Evolutionary conservation across 352 stramenopile genomes (phyloP).

Genomic region (Globisporangium spiculum): DNA sequence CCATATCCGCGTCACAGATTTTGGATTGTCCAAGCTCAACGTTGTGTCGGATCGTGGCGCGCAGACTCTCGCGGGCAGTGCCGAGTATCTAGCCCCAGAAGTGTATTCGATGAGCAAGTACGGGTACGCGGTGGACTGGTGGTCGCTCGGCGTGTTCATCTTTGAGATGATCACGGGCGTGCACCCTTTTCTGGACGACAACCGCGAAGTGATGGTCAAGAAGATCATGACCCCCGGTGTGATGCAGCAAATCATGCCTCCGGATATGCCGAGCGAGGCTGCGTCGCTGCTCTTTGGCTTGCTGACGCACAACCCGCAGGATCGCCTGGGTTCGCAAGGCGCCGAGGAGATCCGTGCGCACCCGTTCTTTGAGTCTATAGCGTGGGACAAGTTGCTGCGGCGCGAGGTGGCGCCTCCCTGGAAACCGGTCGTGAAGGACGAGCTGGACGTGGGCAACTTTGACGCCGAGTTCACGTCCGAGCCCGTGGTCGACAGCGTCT

Average conservation of each 20-base stretch:
- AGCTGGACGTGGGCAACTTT: slow-evolving; percentile 80
- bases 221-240: slow-evolving; percentile 86
- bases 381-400: slow-evolving; percentile 78
- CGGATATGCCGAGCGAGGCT: slow-evolving; percentile 63
- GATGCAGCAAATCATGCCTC: slow-evolving; percentile 57
- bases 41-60: slow-evolving; percentile 69
- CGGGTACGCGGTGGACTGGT: slow-evolving; percentile 90
- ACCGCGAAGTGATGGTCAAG: slow-evolving; percentile 77
- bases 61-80: slow-evolving; percentile 74
- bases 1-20: slow-evolving; percentile 97
- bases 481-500: slow-evolving; percentile 72
- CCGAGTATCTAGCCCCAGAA: slow-evolving; percentile 90
- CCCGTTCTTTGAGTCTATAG: slow-evolving; percentile 81
- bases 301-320: slow-evolving; percentile 67
- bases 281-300: slow-evolving; percentile 72
- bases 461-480: slow-evolving; percentile 74
- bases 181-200: slow-evolving; percentile 88
- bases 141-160: slow-evolving; percentile 88
- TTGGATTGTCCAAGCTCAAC: slow-evolving; percentile 85
- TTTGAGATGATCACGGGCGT: slow-evolving; percentile 90
- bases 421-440: slow-evolving; percentile 59
- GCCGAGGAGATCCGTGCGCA: slow-evolving; percentile 73
- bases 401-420: slow-evolving; percentile 58
- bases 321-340: slow-evolving; percentile 60
- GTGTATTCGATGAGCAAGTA: slow-evolving; percentile 72